phyloP scores from a whole-genome alignment of 2,329 filamentous ascomycete genomes.

The Fonsecaea multimorphosa region DNA sequence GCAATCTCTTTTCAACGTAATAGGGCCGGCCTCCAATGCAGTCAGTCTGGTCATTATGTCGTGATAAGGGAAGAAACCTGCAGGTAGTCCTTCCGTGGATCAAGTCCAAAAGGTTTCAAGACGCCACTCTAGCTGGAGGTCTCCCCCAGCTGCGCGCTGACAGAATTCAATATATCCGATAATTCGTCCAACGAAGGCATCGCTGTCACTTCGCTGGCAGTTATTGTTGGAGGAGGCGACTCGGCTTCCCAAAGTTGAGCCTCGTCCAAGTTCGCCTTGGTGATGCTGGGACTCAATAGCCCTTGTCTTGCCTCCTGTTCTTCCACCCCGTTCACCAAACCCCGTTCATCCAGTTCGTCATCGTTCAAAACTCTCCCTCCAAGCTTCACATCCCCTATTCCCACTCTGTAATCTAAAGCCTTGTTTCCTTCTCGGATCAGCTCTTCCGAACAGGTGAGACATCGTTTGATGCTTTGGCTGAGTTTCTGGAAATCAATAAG shows the following conservation, averaged over 20 bases:
- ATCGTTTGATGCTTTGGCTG: conserved; percentile 90
- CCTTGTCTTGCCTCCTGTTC: conserved; percentile 30
- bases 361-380: conserved; percentile 77
- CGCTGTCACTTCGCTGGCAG: conserved; percentile 4
- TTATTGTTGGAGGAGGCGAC: background rate
- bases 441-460: conserved; percentile 86
- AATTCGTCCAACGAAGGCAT: conserved; percentile 20
- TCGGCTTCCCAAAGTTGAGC: conserved; percentile 24
- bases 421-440: conserved; percentile 88
- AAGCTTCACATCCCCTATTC: conserved; percentile 77
- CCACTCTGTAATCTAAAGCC: conserved; percentile 82
- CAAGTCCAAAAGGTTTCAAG: background rate
- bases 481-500: conserved; percentile 91
- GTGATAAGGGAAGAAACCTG: conserved; percentile 1
- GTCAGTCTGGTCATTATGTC: conserved; percentile 1
- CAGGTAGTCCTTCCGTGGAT: background rate
- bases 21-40: conserved; percentile 5
- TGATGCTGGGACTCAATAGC: conserved; percentile 35
- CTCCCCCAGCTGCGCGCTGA: conserved; percentile 8
- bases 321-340: conserved; percentile 20
- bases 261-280: conserved; percentile 30
- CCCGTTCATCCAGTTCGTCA: conserved; percentile 61
- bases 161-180: conserved; percentile 16
- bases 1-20: conserved; percentile 5
- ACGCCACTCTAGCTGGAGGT: conserved; percentile 2